Base-by-base conservation (phyloP, 306 rosid species). In the Castanopsis chinensis region DNA sequence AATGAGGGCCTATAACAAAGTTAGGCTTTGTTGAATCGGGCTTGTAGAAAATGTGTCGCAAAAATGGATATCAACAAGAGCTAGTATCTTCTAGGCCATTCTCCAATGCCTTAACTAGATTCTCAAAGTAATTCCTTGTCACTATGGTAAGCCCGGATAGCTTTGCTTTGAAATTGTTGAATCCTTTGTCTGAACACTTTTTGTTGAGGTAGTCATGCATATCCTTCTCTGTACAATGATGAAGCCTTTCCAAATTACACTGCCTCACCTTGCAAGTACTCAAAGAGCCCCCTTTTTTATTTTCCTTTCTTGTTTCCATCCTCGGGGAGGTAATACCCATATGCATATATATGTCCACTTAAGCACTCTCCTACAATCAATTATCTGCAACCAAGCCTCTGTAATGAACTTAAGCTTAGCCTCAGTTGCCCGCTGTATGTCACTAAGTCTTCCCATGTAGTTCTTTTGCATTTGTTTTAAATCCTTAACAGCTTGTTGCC, bases 271-370 rank as follows among this genome's bases (percentile, higher is more conserved):
- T 87, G 74, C 71, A 81, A 80, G 14, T 92, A 90, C 83, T 92
- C 94, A 70, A 92, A 88, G 78, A 92, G 81, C 76, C 80, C 86
- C 69, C 83, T 92, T 79, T 87, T 90, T 0, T 84, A 90, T 30
- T 82, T 33, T 33, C 1, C 37, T 33, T 33, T 33, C 37, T 33
- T 33, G 7, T 33, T 82, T 71, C 88, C 92, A 45, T 81, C 85
- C 81, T 92, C 97, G 0, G 93, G 94, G 81, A 94, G 81, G 85
- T 90, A 92, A 87, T 80, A 92, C 41, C 97, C 98, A 75, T 92
- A 92, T 10, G 98, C 94, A 84, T 94, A 94, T 1, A 84, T 94
- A 94, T 1, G 98, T 94, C 98, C 97, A 94, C 76, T 94, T 94
- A 76, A 94, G 92, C 63, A 90, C 98, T 80, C 96, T 85, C 77